Evolutionary conservation across 148 eudicot species (phyloP), one percentile per base, ranked within the genome.

Genomic region (Rhododendron molle): DNA sequence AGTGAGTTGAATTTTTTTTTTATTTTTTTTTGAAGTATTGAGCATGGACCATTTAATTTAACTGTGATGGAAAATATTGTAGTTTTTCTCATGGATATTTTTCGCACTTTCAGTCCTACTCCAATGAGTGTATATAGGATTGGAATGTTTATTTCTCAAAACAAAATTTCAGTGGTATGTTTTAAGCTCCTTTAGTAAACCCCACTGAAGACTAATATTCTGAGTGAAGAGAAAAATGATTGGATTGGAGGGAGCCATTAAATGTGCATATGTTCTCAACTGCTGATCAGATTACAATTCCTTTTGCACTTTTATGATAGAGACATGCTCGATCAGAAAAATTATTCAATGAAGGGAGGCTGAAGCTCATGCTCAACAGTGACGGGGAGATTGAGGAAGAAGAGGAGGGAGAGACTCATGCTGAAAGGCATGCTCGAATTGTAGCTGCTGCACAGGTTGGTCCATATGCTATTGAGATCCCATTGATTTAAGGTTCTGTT

Each of bases 321-420:
- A 92, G 97, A 83, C 99, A 96, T 87, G 91, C 92, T 30, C 94
- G 99, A 85, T 94, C 98, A 11, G 94, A 89, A 83, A 97, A 97
- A 84, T 85, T 95, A 87, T 90, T 89, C 44, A 89, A 72, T 46
- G 92, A 93, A 87, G 99, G 99, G 85, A 93, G 90, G 89, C 91
- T 96, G 79, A 96, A 94, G 90, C 90, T 93, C 78, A 87, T 94
- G 90, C 98, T 97, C 79, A 92, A 95, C 87, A 92, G 92, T 81
- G 94, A 93, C 71, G 99, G 98, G 28, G 93, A 94, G 86, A 88
- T 93, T 85, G 95, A 93, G 83, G 91, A 44, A 9, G 23, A 85
- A 28, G 96, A 91, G 38, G 95, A 93, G 34, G 92, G 96, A 9
- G 98, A 93, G 89, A 92, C 92, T 83, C 92, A 91, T 89, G 92